phyloP scores from a whole-genome alignment of 2,329 filamentous ascomycete genomes.

The Aspergillus jensenii region DNA sequence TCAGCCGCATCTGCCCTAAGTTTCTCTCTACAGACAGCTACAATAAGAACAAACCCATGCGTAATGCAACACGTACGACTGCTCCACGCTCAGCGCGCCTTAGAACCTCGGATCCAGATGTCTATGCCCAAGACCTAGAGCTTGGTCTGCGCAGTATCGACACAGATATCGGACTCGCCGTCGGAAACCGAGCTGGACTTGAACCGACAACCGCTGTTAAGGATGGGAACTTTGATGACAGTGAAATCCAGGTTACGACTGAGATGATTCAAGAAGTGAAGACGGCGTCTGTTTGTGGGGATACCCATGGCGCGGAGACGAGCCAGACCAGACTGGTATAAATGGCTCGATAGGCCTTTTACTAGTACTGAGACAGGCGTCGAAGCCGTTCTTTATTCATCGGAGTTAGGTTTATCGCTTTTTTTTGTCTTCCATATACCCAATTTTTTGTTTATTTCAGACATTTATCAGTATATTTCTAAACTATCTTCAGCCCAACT shows the following conservation, averaged over 20 bases:
- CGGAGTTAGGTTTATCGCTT: not conserved
- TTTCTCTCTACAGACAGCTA: conserved; percentile 30
- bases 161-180: conserved; percentile 5
- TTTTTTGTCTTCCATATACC: not conserved
- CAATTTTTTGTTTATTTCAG: not conserved
- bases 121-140: conserved; percentile 26
- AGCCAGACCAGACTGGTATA: conserved; percentile 26
- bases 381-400: not conserved
- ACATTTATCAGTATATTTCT: too few relatives aligned
- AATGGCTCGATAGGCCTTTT: conserved; percentile 5
- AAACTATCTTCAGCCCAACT: too few relatives aligned
- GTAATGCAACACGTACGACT: conserved; percentile 17
- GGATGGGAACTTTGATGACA: conserved; percentile 7
- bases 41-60: conserved; percentile 18
- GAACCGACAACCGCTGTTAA: not conserved
- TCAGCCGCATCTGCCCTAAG: conserved; percentile 41
- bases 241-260: conserved; percentile 33
- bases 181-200: conserved; percentile 11
- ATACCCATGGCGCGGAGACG: conserved; percentile 12
- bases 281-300: not conserved
- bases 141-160: conserved; percentile 31
- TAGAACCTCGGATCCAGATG: not conserved
- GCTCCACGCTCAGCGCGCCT: conserved; percentile 13
- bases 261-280: conserved; percentile 30
- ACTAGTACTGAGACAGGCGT: not conserved